These are phyloP conservation scores for Hypoxylon sp. DNA, from an alignment of 2,329 filamentous ascomycete species.

Conservation along the genomic window DNA sequence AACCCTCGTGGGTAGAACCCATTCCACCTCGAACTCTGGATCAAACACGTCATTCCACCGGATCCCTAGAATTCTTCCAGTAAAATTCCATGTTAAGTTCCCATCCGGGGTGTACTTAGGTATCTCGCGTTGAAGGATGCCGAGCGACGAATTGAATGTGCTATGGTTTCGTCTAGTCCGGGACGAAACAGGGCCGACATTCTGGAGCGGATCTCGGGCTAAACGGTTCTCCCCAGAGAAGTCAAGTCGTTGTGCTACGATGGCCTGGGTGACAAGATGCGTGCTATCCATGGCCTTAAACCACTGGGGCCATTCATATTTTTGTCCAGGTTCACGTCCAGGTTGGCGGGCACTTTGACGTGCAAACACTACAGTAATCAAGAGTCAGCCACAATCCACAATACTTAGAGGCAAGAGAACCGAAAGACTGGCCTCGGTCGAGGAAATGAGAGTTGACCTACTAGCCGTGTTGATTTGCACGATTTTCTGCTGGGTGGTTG, in stretches of 20 bases:
- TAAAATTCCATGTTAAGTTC: background rate
- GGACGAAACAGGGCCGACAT: constrained; percentile 2
- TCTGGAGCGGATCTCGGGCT: background rate
- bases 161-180: background rate
- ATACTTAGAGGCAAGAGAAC: background rate
- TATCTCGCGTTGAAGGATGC: background rate
- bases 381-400: background rate
- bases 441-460: background rate
- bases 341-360: background rate
- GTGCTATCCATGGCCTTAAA: background rate
- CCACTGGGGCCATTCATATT: background rate
- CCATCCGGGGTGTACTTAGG: background rate
- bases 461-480: background rate
- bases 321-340: background rate
- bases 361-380: background rate
- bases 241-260: background rate
- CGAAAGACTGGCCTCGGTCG: background rate
- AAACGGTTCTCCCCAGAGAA: constrained; percentile 5
- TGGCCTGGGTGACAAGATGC: background rate
- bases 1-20: background rate
- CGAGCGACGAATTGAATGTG: background rate
- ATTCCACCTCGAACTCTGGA: background rate
- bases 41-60: background rate
- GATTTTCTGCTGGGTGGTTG: no score
- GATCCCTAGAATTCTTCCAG: background rate